phyloP scores from a whole-genome alignment of 768 basidiomycete species.

The Pleurotus salmoneostramineus region DNA sequence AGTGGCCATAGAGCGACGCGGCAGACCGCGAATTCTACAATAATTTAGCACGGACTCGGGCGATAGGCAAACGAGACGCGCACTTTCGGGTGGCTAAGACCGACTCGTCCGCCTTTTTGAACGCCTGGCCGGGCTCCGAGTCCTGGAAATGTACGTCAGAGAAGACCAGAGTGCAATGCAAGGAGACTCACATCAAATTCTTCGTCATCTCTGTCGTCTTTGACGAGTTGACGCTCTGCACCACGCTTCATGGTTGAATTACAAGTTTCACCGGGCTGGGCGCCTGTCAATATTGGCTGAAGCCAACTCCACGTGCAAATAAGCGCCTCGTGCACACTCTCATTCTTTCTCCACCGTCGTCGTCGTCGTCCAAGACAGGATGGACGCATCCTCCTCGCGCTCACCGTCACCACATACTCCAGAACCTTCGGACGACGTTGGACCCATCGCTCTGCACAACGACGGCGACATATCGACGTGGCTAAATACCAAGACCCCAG shows the following conservation, averaged over 20 bases:
- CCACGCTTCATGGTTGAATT: constrained; percentile 58
- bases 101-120: constrained; percentile 59
- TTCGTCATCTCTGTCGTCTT: constrained; percentile 46
- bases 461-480: constrained; percentile 52
- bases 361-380: constrained; percentile 49
- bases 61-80: constrained; percentile 18
- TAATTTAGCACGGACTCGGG: constrained; percentile 8
- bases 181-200: constrained; percentile 21
- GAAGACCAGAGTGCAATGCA: constrained; percentile 8
- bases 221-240: constrained; percentile 69
- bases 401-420: constrained; percentile 73
- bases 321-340: neutral
- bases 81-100: constrained; percentile 55
- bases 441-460: constrained; percentile 45
- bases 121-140: constrained; percentile 30
- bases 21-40: constrained; percentile 56
- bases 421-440: constrained; percentile 52
- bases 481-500: constrained; percentile 33
- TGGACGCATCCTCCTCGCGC: constrained; percentile 43
- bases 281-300: neutral
- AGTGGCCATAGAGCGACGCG: constrained; percentile 37
- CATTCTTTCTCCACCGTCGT: neutral
- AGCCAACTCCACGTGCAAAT: neutral
- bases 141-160: constrained; percentile 29
- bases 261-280: too few species aligned